A percentile compares a stretch with the other conserved stretches of the same genome.
These are phyloP conservation scores for Cutaneotrichosporon cutaneum DNA, from an alignment of 1,284 basidiomycete genomes.

Conservation along the genomic window DNA sequence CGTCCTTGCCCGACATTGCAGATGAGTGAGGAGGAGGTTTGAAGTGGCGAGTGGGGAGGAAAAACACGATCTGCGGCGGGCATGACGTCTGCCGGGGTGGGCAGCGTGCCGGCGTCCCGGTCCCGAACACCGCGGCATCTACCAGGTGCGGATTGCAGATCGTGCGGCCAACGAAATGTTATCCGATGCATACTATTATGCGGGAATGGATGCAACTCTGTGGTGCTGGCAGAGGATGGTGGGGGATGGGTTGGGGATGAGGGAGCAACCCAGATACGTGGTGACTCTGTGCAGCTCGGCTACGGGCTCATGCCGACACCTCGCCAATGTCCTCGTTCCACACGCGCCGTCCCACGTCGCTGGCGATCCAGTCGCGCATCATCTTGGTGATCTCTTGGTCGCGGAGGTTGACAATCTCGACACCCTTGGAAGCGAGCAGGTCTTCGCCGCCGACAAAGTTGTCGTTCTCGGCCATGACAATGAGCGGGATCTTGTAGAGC, in stretches of 20 bases:
- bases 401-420: conserved; percentile 36
- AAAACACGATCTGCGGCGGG: background rate
- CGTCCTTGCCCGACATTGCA: background rate
- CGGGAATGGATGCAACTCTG: background rate
- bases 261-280: no score
- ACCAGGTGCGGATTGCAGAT: background rate
- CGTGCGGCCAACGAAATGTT: background rate
- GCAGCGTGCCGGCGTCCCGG: background rate
- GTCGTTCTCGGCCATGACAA: conserved; percentile 39
- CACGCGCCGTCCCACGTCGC: conserved; percentile 24
- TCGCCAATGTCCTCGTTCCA: conserved; percentile 48
- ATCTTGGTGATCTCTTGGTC: conserved; percentile 31
- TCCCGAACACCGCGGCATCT: background rate
- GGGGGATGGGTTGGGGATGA: no score
- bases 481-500: conserved; percentile 33
- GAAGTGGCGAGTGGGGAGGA: background rate
- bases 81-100: background rate
- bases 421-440: conserved; percentile 23
- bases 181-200: background rate
- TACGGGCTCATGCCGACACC: conserved; percentile 11
- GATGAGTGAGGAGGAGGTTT: background rate
- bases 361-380: conserved; percentile 40
- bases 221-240: no score
- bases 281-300: background rate
- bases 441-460: conserved; percentile 40